Conservation (phyloP, 192 early-diverging fungal genomes). For the Gaertneriomyces sp. region DNA sequence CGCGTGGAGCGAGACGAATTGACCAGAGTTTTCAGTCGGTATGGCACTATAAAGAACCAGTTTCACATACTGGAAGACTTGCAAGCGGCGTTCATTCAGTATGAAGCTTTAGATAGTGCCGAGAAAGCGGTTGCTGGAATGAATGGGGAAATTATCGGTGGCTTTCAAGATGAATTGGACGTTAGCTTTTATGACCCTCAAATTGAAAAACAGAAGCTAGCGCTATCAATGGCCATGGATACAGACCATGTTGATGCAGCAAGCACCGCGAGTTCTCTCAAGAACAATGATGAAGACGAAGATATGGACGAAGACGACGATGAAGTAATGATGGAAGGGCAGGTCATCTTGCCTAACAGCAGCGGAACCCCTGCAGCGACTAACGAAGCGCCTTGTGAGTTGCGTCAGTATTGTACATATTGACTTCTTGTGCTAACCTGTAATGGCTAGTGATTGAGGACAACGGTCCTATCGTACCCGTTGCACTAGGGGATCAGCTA, state of each 20-base stretch:
- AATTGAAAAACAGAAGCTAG: neutral
- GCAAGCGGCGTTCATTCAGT: constrained; percentile 8
- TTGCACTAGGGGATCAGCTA: neutral
- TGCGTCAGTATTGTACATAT: neutral
- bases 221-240: neutral
- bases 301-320: constrained; percentile 22
- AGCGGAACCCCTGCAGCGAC: neutral
- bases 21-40: constrained; percentile 25
- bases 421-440: neutral
- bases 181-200: constrained; percentile 1
- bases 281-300: constrained; percentile 1
- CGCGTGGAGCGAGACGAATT: constrained; percentile 17
- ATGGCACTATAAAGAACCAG: constrained; percentile 18
- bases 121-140: constrained; percentile 17
- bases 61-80: constrained; percentile 1
- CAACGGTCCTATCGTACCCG: neutral
- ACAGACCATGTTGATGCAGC: neutral
- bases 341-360: neutral
- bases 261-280: neutral
- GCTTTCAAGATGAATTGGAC: constrained; percentile 17
- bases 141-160: constrained; percentile 22
- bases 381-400: neutral
- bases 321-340: constrained; percentile 19
- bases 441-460: neutral
- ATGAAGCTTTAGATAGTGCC: constrained; percentile 13